Evolutionary conservation across 1,284 basidiomycete genomes (phyloP), one percentile per base, ranked within the genome.

Genomic region (Ceratobasidium sp.): DNA sequence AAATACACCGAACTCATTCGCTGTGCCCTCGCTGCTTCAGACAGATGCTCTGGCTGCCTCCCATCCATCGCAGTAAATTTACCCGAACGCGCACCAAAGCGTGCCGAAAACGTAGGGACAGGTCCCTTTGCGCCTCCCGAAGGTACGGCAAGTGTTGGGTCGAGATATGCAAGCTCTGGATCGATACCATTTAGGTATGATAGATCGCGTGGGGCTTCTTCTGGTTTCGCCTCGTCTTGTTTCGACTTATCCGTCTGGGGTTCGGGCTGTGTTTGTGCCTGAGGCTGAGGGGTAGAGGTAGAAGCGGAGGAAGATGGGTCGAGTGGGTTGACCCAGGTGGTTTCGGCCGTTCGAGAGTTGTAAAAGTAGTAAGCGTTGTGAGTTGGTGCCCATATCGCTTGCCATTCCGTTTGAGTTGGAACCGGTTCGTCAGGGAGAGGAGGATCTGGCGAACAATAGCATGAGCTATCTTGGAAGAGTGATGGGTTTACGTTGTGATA

Each of bases 1-100:
- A 96, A 97, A 85, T 95, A 97, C 80, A 94, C 93, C 82, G 91
- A 90, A 85, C 92, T 94, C 92, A 96, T 96, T 70, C 95, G 88
- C 83, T 94, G 93, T 82, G 91, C 91, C 26, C 94, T 89, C 81
- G 95, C 94, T 81, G 91, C 94, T 84, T 96, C 95, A 50, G 91
- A 93, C 65, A 96, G 83, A 83, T 96, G 94, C 1, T 90, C 87
- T 1, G 94, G 93, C 71, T 93, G 90, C 26, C 93, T 89, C 10
- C 87, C 90, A 74, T 93, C 91, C 9, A 87, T 83, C 5, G 89
- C 87, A 1, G 94, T 86, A 82, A 96, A 96, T 67, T 91, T 87
- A 3, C 95, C 95, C 0, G 95, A 96, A 64, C 94, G 91, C 0
- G 94, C 90, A 82, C 96, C 96, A 88, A 96, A 96, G 82, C 91